Base-by-base conservation (phyloP, 176 grass and related monocot genomes). In the Cymbopogon citratus region DNA sequence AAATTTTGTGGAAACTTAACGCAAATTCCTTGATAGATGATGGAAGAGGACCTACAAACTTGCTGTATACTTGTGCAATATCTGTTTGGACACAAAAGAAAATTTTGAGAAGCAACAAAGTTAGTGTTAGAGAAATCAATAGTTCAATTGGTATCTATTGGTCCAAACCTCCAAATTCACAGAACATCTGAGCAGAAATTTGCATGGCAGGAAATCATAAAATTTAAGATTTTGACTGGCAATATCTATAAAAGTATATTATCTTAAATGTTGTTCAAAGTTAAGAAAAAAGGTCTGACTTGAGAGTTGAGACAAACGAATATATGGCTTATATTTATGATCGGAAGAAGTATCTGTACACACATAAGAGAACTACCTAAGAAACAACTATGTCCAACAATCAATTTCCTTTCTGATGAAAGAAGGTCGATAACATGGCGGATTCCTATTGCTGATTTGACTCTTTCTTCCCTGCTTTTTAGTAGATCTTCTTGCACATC, bases 371-470 rank as follows among this genome's bases (percentile, higher is more conserved):
- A 74, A 49, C 15, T 89, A 98, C 95, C 95, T 86, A 98, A 61
- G 74, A 98, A 87, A 83, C 92, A 98, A 82, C 93, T 95, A 66
- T 98, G 95, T 33, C 95, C 95, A 80, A 98, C 89, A 83, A 95
- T 91, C 69, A 98, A 78, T 75, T 93, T 98, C 64, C 66, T 87
- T 78, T 91, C 90, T 39, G 90, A 95, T 80, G 88, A 86, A 87
- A 98, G 90, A 87, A 98, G 92, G 88, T 95, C 92, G 56, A 98
- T 94, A 48, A 98, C 90, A 85, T 95, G 92, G 5, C 90, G 90
- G 51, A 98, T 84, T 84, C 95, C 95, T 71, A 98, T 80, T 73
- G 92, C 90, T 85, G 86, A 91, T 67, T 73, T 87, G 34, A 94
- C 39, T 60, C 35, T 91, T 89, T 79, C 67, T 87, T 92, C 81